Evolutionary conservation across 306 rosid species (phyloP).

Genomic region (Quercus wislizeni): DNA sequence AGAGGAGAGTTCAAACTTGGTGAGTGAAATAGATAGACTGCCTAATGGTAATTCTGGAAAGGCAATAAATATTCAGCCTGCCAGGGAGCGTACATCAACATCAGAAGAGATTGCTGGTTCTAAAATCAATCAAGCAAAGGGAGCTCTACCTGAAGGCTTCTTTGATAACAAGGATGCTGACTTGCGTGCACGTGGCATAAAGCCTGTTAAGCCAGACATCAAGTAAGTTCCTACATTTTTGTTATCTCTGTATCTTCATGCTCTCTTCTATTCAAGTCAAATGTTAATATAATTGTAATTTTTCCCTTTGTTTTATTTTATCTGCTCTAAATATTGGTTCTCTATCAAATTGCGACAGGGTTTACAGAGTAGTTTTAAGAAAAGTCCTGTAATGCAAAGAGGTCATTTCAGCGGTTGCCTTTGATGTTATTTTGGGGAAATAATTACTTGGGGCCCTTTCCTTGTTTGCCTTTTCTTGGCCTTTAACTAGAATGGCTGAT

Average conservation of each 20-base stretch:
- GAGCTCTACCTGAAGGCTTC: constrained; percentile 93
- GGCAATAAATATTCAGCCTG: constrained; percentile 31
- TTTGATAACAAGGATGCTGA: constrained; percentile 98
- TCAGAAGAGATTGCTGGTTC: constrained; percentile 37
- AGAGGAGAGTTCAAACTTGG: constrained; percentile 21
- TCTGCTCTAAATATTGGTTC: no score
- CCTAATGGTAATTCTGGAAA: constrained; percentile 29
- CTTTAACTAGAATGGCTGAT: no score
- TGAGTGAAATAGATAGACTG: constrained; percentile 18
- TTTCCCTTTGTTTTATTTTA: no score
- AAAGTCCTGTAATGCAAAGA: no score
- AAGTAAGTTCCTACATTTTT: constrained; percentile 56
- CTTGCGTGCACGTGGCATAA: constrained; percentile 82
- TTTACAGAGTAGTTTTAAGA: no score
- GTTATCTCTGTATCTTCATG: constrained; percentile 18
- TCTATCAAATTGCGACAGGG: no score
- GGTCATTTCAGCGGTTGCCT: no score
- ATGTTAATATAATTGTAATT: no score
- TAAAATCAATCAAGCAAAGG: constrained; percentile 59
- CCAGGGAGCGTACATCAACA: constrained; percentile 31
- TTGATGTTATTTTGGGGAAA: no score
- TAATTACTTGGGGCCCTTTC: no score
- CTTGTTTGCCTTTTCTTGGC: no score
- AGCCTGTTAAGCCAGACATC: constrained; percentile 82
- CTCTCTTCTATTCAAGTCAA: no score